Base-by-base conservation (phyloP, 768 basidiomycete species). In the Lactarius tabidus region DNA sequence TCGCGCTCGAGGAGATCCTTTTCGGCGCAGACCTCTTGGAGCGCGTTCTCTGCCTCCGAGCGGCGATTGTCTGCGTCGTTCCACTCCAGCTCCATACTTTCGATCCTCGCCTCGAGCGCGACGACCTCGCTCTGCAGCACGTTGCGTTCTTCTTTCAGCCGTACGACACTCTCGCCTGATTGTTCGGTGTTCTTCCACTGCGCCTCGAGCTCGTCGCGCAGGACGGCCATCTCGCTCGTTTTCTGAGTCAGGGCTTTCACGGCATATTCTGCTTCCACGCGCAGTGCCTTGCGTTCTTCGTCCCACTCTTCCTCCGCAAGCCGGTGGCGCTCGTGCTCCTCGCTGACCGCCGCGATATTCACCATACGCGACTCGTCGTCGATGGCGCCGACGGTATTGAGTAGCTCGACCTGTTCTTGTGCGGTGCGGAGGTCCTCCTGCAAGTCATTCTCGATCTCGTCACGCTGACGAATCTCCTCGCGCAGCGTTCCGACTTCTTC, bases 131-230 rank as follows among this genome's bases (percentile, higher is more conserved):
- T 68, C 36, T 74, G 66, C 35, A 75, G 62, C 51, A 67, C 71
- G 35, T 76, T 73, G 57, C 72, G 70, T 63, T 77, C 75, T 28
- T 64, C 68, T 66, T 70, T 68, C 39, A 84, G 72, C 35, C 72
- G 72, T 38, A 77, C 72, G 10, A 83, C 76, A 69, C 76, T 78
- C 68, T 86, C 85, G n/a, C 77, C 75, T 17, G 77, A 74, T 64
- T 77, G 77, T 75, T 89, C 87, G 9, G 88, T 85, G 63, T 84
- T 77, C 38, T 79, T 77, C 89, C 89, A 90, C 74, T 90, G 89
- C 12, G 85, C 83, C 70, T 90, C 86, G 36, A 90, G 72, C 74
- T 92, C 89, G 0, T 74, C 72, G 72, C 86, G 86, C 67, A 90
- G 74, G 28, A 83, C 57, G 5, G 62, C 68, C 35, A 76, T 59